Conservation (phyloP, 1,284 basidiomycete genomes). For the Apiotrichum veenhuisii region DNA sequence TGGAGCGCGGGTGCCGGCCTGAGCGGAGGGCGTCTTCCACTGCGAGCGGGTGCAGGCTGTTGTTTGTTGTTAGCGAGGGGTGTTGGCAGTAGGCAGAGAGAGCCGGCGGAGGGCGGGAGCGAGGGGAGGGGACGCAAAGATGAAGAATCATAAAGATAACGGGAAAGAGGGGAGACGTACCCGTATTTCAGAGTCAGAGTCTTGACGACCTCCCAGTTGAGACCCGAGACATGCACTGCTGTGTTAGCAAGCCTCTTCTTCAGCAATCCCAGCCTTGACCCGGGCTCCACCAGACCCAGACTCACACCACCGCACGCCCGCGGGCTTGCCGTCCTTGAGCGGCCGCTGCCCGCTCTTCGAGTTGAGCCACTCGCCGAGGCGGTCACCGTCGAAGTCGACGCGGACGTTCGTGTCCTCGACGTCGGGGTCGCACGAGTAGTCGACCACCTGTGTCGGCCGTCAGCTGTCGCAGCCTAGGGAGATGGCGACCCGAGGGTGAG, state of each 20-base stretch:
- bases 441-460: conserved; percentile 42
- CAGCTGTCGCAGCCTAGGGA: no score
- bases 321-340: conserved; percentile 31
- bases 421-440: conserved; percentile 41
- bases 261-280: background rate
- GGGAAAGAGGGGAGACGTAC: conserved; percentile 12
- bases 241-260: background rate
- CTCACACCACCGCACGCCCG: conserved; percentile 45
- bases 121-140: no score
- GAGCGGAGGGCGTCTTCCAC: conserved; percentile 48
- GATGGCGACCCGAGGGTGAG: no score
- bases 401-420: conserved; percentile 39
- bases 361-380: conserved; percentile 43
- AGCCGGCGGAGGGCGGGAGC: no score
- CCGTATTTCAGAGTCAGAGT: conserved; percentile 41
- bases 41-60: conserved; percentile 47
- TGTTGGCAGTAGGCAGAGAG: no score
- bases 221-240: conserved; percentile 45
- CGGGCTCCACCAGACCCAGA: conserved; percentile 10
- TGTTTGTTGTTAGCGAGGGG: background rate
- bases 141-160: no score
- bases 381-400: conserved; percentile 41
- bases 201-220: conserved; percentile 50
- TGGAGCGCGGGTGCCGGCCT: conserved; percentile 43
- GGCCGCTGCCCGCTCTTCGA: conserved; percentile 31